A percentile compares a stretch with the other conserved stretches of the same genome.
Evolutionary conservation across 2,329 filamentous ascomycete genomes (phyloP).

Genomic region (Biscogniauxia mediterranea): DNA sequence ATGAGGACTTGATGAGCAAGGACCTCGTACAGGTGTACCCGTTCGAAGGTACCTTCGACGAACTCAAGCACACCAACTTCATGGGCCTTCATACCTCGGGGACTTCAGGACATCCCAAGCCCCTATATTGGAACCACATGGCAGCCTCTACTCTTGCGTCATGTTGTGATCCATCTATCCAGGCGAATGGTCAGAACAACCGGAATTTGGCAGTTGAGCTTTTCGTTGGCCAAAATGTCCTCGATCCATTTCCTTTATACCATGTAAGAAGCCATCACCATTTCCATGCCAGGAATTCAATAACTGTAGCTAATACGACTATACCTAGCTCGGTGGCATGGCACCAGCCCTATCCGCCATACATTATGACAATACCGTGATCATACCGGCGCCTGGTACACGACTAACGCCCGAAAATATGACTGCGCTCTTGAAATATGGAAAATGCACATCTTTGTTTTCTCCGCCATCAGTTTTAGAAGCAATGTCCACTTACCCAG

Average conservation of each 20-base stretch:
- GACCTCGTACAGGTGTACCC: constrained; percentile 9
- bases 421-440: constrained; percentile 8
- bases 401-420: constrained; percentile 15
- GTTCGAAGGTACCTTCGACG: constrained; percentile 10
- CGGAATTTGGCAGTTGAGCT: constrained; percentile 3
- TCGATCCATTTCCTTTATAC: constrained; percentile 11
- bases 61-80: constrained; percentile 15
- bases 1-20: constrained; percentile 8
- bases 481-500: constrained; percentile 14
- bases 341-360: constrained; percentile 5
- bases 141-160: constrained; percentile 4
- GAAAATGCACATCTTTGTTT: constrained; percentile 8
- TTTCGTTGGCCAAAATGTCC: not conserved
- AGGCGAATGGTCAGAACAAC: not conserved
- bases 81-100: constrained; percentile 26
- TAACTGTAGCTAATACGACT: not conserved
- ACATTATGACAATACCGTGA: constrained; percentile 7
- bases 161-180: constrained; percentile 5
- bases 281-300: not conserved
- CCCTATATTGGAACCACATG: constrained; percentile 18
- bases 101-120: constrained; percentile 25
- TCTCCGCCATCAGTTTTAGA: constrained; percentile 18
- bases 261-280: constrained; percentile 7
- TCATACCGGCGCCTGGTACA: constrained; percentile 14
- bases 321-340: constrained; percentile 13